Base-by-base conservation (phyloP, 805 yeast genomes). In the Wickerhamomyces chambardii region DNA sequence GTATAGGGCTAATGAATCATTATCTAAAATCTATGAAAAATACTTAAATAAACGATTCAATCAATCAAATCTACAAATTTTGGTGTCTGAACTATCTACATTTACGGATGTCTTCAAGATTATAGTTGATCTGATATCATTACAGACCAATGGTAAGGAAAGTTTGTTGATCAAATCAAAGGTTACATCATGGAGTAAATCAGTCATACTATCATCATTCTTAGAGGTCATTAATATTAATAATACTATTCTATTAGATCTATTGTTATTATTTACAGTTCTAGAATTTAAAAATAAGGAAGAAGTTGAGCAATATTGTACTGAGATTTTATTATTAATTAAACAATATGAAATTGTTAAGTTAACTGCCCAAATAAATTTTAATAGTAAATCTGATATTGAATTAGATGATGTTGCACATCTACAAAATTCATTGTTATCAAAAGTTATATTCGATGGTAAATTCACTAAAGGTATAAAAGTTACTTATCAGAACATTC, bases 21-120 rank as follows among this genome's bases (percentile, higher is more conserved):
- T 62, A 15, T 39, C 47, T 1, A 42, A 48, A 6, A 56, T 73
- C 6, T 72, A 75, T 40, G 64, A 66, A 24, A 40, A 56, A 1
- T 44, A 58, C 15, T 55, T 79, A 32, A 55, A 67, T 10, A 47
- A 58, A 4, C 57, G 59, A 34, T 56, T 76, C 35, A 66, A 67
- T 39, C 54, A 61, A 26, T 41, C 53, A 2, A 58, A 61, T 26
- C 51, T 68, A 26, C 44, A 57, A 24, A 58, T 48, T 8, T 46
- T 74, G n/a, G 59, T 70, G 26, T 50, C 55, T 11, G 62, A 63
- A 29, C 47, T 71, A 38, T 59, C 61, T 31, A 46, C 59, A 5
- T 52, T 68, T 17, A 54, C 54, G 32, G n/a, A 24, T 24, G 44
- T 67, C 4, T 46, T 66, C 27, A 36, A 57, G 2, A 39, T 60